Conservation (phyloP, 495 filamentous ascomycete species). For the Penicillium canescens region DNA sequence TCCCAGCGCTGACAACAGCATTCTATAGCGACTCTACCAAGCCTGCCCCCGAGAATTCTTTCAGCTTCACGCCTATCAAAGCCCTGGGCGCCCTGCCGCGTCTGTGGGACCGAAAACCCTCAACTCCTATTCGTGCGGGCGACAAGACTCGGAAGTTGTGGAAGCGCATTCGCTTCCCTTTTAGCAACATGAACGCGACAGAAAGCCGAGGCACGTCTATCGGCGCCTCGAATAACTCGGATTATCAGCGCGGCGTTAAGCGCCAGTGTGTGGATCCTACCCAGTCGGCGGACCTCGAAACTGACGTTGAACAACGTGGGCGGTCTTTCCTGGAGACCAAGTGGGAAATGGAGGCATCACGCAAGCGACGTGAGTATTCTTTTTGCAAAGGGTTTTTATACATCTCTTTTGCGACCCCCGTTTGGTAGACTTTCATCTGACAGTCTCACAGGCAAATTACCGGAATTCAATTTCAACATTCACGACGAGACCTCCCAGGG, state of each 20-base stretch:
- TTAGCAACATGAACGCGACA: constrained; percentile 37
- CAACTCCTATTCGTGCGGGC: constrained; percentile 47
- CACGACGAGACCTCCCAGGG: constrained; percentile 14
- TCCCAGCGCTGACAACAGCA: constrained; percentile 12
- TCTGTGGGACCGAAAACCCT: constrained; percentile 57
- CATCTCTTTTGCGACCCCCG: not conserved
- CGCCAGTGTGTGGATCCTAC: constrained; percentile 36
- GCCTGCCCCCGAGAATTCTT: constrained; percentile 22
- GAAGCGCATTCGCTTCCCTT: constrained; percentile 49
- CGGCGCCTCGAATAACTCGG: constrained; percentile 28
- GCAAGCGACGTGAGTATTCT: constrained; percentile 40
- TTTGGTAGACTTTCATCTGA: constrained; percentile 4
- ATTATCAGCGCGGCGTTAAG: constrained; percentile 45
- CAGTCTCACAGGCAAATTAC: constrained; percentile 37
- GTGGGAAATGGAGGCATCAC: constrained; percentile 35
- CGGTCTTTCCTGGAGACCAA: constrained; percentile 44
- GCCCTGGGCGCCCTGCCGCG: constrained; percentile 35
- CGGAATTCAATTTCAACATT: constrained; percentile 22
- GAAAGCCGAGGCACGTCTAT: constrained; percentile 34
- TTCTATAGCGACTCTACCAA: constrained; percentile 13
- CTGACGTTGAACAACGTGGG: constrained; percentile 16
- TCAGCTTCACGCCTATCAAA: constrained; percentile 43
- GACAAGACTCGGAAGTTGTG: constrained; percentile 50
- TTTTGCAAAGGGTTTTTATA: not conserved
- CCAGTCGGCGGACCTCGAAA: constrained; percentile 8